Base-by-base conservation (phyloP, 306 rosid species). In the Lablab purpureus region DNA sequence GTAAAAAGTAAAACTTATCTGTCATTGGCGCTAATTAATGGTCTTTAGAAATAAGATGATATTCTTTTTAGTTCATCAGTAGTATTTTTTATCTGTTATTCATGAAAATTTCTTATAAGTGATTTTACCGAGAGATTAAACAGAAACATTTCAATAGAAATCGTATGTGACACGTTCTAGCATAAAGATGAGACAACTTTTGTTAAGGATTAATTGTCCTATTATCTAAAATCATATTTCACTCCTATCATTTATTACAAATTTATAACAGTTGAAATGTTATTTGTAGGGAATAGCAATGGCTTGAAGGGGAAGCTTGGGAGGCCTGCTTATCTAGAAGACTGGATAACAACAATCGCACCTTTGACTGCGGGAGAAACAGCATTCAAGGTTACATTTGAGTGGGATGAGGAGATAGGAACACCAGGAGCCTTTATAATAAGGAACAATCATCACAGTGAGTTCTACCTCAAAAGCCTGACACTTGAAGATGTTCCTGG, bases 401-500 rank as follows among this genome's bases (percentile, higher is more conserved):
- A 88, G 14, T 91, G 92, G 91, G 91, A 89, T 4, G 86, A 88
- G 15, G 83, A 83, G 1, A 74, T 87, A 67, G 97, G 91, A 69
- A 73, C 74, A 55, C 94, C 93, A 1, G 98, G 97, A 80, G 98
- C 98, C 0, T 88, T 93, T 79, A 25, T 84, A 11, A 86, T 93
- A 58, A 84, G 67, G 84, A 93, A 93, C 25, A 76, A 91, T 10
- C 94, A 93, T 85, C 89, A 77, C 41, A 87, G 82, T 72, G 90
- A 93, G 81, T 93, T 93, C 77, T 91, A 81, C 74, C 87, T 93
- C 28, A 88, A 54, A 84, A 82, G 78, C 68, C 75, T 93, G 11
- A 90, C 94, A 19, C 92, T 93, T 6, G 88, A 90, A 52, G 58
- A 83, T 70, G 93, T 91, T 68, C 98, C 98, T 1, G 93, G 87